phyloP scores from a whole-genome alignment of 768 basidiomycete genomes.

The Mycena galericulata region DNA sequence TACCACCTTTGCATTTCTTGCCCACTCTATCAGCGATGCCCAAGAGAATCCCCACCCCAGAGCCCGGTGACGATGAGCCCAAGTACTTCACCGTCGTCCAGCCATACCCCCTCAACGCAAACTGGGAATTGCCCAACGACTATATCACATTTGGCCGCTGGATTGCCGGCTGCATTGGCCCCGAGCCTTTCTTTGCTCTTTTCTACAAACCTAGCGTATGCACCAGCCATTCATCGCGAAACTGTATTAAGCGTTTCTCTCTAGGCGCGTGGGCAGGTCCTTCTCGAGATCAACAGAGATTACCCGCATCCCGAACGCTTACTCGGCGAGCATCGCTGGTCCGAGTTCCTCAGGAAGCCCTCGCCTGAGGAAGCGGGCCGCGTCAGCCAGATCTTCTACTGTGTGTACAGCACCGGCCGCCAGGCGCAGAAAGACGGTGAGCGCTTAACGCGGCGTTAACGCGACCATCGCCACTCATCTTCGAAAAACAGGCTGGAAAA shows the following conservation, averaged over 20 bases:
- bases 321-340: conserved; percentile 66
- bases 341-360: conserved; percentile 56
- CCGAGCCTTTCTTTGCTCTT: conserved; percentile 53
- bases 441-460: conserved; percentile 30
- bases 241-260: background rate
- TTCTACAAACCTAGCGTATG: conserved; percentile 61
- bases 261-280: conserved; percentile 61
- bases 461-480: background rate
- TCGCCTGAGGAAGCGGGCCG: conserved; percentile 49
- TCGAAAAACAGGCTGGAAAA: conserved; percentile 60
- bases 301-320: conserved; percentile 50
- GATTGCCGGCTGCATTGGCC: conserved; percentile 59
- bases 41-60: conserved; percentile 43
- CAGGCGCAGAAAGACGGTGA: conserved; percentile 63
- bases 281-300: conserved; percentile 58
- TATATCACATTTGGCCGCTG: conserved; percentile 57
- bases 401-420: conserved; percentile 54
- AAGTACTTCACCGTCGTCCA: conserved; percentile 60
- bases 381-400: conserved; percentile 57
- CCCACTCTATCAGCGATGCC: conserved; percentile 35
- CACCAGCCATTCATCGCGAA: conserved; percentile 12
- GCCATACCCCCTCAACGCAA: conserved; percentile 62
- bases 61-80: conserved; percentile 54
- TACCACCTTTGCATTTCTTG: conserved; percentile 2
- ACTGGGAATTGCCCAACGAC: conserved; percentile 57